phyloP scores from a whole-genome alignment of 2,329 filamentous ascomycete genomes.

The Bipolaris cookei region DNA sequence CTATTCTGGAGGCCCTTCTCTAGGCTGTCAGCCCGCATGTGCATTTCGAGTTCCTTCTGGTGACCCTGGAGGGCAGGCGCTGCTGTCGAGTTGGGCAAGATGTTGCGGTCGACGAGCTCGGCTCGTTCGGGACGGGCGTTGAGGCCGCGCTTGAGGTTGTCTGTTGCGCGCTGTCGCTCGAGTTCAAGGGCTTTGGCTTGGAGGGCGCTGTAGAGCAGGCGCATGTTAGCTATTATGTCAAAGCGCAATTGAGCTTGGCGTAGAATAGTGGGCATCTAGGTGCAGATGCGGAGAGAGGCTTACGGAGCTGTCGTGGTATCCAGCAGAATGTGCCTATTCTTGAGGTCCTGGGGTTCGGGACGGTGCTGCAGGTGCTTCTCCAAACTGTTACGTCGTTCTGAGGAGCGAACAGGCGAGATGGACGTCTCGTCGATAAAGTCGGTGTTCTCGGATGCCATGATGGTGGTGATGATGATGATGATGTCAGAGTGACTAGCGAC shows the following conservation, averaged over 20 bases:
- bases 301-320: conserved; percentile 72
- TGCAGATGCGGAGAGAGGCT: conserved; percentile 30
- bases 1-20: conserved; percentile 85
- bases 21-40: conserved; percentile 84
- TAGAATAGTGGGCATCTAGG: no score
- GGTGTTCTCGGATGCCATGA: conserved; percentile 38
- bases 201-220: conserved; percentile 56
- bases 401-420: conserved; percentile 51
- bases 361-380: conserved; percentile 58
- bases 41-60: conserved; percentile 82
- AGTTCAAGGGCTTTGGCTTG: conserved; percentile 68
- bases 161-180: conserved; percentile 67
- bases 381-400: conserved; percentile 66
- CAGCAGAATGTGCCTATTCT: conserved; percentile 71
- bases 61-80: conserved; percentile 80
- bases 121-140: conserved; percentile 71
- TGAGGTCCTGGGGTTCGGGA: conserved; percentile 65
- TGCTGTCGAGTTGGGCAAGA: conserved; percentile 78
- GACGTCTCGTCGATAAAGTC: conserved; percentile 48
- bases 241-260: no score
- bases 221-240: conserved; percentile 2
- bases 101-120: conserved; percentile 83
- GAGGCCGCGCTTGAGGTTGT: conserved; percentile 69
- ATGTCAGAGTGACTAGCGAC: conserved; percentile 14
- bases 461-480: conserved; percentile 6